phyloP scores from a whole-genome alignment of 768 basidiomycete genomes.

The Rhodocollybia butyracea region DNA sequence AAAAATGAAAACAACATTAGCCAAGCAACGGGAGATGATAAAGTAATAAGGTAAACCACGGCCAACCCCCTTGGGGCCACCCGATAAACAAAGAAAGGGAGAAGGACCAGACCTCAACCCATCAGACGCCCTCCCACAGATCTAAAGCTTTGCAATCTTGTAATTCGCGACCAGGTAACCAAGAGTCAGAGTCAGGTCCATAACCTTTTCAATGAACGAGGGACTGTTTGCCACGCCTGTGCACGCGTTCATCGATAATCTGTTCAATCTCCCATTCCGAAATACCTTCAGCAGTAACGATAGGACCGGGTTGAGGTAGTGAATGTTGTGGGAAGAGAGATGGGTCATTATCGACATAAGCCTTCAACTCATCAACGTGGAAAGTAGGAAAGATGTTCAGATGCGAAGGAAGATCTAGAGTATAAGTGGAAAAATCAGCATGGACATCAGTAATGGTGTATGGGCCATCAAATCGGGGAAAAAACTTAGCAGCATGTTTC shows the following conservation, averaged over 20 bases:
- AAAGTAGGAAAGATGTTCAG: conserved; percentile 26
- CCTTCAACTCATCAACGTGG: conserved; percentile 31
- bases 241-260: conserved; percentile 22
- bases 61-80: background rate
- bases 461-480: conserved; percentile 15
- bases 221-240: conserved; percentile 26
- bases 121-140: background rate
- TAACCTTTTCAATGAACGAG: conserved; percentile 29
- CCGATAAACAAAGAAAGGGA: background rate
- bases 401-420: conserved; percentile 25
- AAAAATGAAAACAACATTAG: background rate
- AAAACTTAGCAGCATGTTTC: conserved; percentile 22
- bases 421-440: conserved; percentile 21
- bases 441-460: conserved; percentile 13
- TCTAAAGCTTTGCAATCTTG: conserved; percentile 19
- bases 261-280: conserved; percentile 22
- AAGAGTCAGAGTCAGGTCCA: conserved; percentile 23
- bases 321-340: conserved; percentile 23
- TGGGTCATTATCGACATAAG: conserved; percentile 25
- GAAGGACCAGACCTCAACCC: background rate
- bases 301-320: conserved; percentile 13
- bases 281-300: too few relatives aligned
- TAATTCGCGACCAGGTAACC: conserved; percentile 21
- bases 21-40: background rate
- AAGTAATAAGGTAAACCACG: background rate